Percentiles rank a stretch among this genome's conserved stretches.
Conservation (phyloP, 192 early-diverging fungal genomes). For the Gorgonomyces haynaldii region DNA sequence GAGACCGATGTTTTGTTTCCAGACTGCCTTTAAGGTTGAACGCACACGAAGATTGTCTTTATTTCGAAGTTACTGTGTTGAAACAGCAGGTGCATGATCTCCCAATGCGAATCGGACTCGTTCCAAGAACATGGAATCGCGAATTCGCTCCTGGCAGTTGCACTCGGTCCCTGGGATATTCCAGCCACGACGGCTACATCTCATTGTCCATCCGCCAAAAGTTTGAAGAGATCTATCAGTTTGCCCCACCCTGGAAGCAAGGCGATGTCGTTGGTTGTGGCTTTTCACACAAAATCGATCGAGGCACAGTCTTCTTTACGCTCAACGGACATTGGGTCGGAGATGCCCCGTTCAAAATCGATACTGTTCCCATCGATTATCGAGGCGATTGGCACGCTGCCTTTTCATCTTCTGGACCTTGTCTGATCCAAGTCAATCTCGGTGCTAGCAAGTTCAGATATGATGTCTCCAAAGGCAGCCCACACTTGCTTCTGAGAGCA, state of each 20-base stretch:
- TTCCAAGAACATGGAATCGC: not conserved
- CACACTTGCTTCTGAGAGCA: not conserved
- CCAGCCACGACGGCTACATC: constrained; percentile 5
- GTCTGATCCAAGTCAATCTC: constrained; percentile 16
- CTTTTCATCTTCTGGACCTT: constrained; percentile 9
- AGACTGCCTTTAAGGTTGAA: no score
- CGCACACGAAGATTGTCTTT: no score
- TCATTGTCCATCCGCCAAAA: not conserved
- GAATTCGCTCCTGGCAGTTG: not conserved
- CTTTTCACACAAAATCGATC: not conserved
- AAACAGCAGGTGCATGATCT: not conserved
- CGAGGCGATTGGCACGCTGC: constrained; percentile 9
- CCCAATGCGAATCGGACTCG: constrained; percentile 4
- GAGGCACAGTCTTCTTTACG: constrained; percentile 24
- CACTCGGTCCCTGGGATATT: not conserved
- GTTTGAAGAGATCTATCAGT: not conserved
- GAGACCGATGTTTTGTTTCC: no score
- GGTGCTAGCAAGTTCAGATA: constrained; percentile 15
- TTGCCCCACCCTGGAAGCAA: constrained; percentile 2
- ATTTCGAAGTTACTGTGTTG: constrained; percentile 5
- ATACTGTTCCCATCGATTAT: constrained; percentile 11
- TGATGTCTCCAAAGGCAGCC: not conserved
- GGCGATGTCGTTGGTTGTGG: constrained; percentile 9
- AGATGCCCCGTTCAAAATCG: constrained; percentile 19
- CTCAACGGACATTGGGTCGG: constrained; percentile 31